Percentiles rank a stretch among this genome's conserved stretches.
Evolutionary conservation across 192 early-diverging fungal genomes (phyloP).

Genomic region (Gryganskiella cystojenkinii): DNA sequence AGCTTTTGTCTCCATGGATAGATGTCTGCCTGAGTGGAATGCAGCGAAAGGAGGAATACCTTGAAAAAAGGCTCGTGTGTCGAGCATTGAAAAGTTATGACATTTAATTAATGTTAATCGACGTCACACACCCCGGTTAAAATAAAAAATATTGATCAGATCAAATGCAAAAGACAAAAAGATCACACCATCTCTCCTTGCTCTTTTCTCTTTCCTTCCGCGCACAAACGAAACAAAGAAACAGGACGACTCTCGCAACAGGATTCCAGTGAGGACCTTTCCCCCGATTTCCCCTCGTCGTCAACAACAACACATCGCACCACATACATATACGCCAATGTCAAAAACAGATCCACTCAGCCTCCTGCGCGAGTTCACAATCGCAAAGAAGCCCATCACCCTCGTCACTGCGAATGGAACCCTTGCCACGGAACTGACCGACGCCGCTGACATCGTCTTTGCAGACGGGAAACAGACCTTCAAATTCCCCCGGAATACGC

Average conservation of each 20-base stretch:
- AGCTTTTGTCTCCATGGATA: neutral
- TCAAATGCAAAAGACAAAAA: neutral
- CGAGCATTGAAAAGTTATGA: too few relatives aligned
- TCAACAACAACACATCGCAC: neutral
- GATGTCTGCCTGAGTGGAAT: too few relatives aligned
- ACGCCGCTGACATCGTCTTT: constrained; percentile 67
- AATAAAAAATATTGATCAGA: too few relatives aligned
- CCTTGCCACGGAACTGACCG: constrained; percentile 51
- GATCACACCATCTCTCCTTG: neutral
- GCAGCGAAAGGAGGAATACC: neutral
- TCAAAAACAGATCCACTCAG: constrained; percentile 61
- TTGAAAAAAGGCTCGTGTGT: too few relatives aligned
- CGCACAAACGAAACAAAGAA: neutral
- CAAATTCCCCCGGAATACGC: constrained; percentile 64
- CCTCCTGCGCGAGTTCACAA: constrained; percentile 71
- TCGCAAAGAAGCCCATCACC: constrained; percentile 62
- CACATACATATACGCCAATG: constrained; percentile 5
- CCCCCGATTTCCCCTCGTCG: neutral
- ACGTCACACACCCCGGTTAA: too few relatives aligned
- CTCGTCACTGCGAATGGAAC: constrained; percentile 57
- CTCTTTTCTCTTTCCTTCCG: neutral
- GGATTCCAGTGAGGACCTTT: too few relatives aligned
- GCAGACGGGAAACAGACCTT: constrained; percentile 58
- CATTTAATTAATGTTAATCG: too few relatives aligned
- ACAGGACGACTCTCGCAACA: too few relatives aligned